Evolutionary conservation across 306 rosid species (phyloP).

Genomic region (Cucumis hystrix): DNA sequence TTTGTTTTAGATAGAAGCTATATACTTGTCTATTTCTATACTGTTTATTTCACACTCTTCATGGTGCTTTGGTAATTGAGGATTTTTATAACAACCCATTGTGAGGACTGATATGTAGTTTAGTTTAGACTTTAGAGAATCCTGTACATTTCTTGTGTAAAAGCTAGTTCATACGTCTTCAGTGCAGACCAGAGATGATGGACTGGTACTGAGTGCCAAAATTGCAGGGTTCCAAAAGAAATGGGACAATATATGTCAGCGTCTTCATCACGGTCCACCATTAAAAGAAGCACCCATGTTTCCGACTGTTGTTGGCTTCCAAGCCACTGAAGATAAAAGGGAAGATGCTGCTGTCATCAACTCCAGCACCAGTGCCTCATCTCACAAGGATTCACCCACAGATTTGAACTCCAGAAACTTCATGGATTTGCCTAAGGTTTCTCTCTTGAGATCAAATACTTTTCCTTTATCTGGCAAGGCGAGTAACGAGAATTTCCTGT

Average conservation of each 20-base stretch:
- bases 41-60: neutral
- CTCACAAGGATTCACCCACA: slow-evolving; percentile 15
- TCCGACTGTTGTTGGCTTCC: slow-evolving; percentile 44
- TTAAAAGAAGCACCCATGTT: slow-evolving; percentile 29
- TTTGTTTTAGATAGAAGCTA: neutral
- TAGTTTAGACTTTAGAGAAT: slow-evolving; percentile 9
- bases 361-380: slow-evolving; percentile 20
- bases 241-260: slow-evolving; percentile 30
- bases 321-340: slow-evolving; percentile 20
- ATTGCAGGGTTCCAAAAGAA: slow-evolving; percentile 30
- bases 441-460: slow-evolving; percentile 22
- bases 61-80: neutral
- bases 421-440: slow-evolving; percentile 22
- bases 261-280: slow-evolving; percentile 19
- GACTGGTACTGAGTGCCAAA: slow-evolving; percentile 38
- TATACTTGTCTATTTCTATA: neutral
- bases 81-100: neutral
- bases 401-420: slow-evolving; percentile 34
- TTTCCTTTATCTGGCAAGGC: slow-evolving; percentile 19
- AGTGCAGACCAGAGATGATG: slow-evolving; percentile 93
- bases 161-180: slow-evolving; percentile 54
- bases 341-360: slow-evolving; percentile 19
- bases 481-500: slow-evolving; percentile 27
- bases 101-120: neutral
- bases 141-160: slow-evolving; percentile 41